Conservation (phyloP, 78 protist species). For the Capsaspora owczarzaki region DNA sequence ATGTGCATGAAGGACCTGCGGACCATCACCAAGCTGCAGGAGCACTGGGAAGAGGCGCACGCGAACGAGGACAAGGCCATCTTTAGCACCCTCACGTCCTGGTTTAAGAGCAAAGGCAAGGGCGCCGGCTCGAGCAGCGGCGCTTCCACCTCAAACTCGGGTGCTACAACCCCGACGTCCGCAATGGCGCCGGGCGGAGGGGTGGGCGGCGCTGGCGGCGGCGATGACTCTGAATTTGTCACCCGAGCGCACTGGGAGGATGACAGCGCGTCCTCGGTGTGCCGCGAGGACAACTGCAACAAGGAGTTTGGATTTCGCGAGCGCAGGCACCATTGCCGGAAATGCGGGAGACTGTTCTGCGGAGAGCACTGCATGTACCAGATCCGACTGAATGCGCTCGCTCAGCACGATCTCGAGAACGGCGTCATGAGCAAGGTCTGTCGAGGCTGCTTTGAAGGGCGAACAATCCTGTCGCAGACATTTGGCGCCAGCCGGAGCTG, state of each 20-base stretch:
- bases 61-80: not conserved
- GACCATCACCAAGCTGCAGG: not conserved
- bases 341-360: not conserved
- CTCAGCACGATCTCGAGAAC: not conserved
- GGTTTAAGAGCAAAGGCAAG: too few relatives aligned
- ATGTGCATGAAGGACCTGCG: not conserved
- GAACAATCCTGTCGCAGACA: too few relatives aligned
- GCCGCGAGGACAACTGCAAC: not conserved
- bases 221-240: not conserved
- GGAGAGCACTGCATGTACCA: not conserved
- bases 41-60: not conserved
- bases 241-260: not conserved
- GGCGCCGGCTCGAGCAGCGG: too few relatives aligned
- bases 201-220: not conserved
- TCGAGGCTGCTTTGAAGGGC: too few relatives aligned
- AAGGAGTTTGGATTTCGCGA: not conserved
- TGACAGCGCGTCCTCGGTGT: not conserved
- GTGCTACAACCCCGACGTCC: too few relatives aligned
- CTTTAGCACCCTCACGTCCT: too few relatives aligned
- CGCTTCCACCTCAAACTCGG: too few relatives aligned
- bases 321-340: not conserved
- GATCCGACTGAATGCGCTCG: not conserved
- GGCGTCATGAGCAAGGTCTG: too few relatives aligned
- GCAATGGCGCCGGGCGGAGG: not conserved
- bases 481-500: too few relatives aligned